Evolutionary conservation across 495 filamentous ascomycete species (phyloP).

Genomic region (Hypoxylon fuscum): DNA sequence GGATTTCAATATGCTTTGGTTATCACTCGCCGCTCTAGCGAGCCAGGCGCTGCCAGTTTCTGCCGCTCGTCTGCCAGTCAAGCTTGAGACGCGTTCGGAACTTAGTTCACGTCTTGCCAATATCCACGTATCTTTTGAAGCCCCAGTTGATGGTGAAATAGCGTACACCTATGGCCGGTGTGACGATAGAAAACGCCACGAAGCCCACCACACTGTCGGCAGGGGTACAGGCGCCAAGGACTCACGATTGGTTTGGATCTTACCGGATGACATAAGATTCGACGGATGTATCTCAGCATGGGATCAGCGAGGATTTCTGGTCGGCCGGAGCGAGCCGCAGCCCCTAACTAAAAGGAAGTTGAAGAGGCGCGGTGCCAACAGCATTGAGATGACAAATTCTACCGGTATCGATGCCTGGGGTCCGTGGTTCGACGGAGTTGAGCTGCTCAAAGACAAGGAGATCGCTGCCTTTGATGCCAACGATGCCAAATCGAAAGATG

Average conservation of each 20-base stretch:
- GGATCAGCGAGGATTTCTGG: constrained; percentile 45
- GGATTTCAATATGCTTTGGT: constrained; percentile 26
- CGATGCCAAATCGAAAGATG: constrained; percentile 62
- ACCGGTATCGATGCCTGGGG: constrained; percentile 67
- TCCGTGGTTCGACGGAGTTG: constrained; percentile 76
- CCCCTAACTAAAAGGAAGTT: constrained; percentile 36
- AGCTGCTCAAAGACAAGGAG: constrained; percentile 65
- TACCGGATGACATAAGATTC: constrained; percentile 54
- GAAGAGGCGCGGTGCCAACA: constrained; percentile 44
- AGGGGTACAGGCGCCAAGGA: constrained; percentile 27
- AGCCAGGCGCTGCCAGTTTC: constrained; percentile 20
- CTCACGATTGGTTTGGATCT: constrained; percentile 61
- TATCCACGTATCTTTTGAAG: constrained; percentile 50
- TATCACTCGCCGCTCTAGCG: constrained; percentile 28
- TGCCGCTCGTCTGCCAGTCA: constrained; percentile 41
- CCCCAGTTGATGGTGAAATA: constrained; percentile 41
- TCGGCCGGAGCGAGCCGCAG: constrained; percentile 58
- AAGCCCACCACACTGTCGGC: constrained; percentile 48
- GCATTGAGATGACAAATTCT: constrained; percentile 57
- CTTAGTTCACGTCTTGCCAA: constrained; percentile 57
- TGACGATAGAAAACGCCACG: constrained; percentile 10
- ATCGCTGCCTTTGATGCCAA: constrained; percentile 60
- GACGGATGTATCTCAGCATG: constrained; percentile 65
- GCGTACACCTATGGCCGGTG: constrained; percentile 56
- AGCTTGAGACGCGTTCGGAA: constrained; percentile 47